Evolutionary conservation across 306 rosid species (phyloP), one percentile per base, ranked within the genome.

Genomic region (Leucaena leucocephala): DNA sequence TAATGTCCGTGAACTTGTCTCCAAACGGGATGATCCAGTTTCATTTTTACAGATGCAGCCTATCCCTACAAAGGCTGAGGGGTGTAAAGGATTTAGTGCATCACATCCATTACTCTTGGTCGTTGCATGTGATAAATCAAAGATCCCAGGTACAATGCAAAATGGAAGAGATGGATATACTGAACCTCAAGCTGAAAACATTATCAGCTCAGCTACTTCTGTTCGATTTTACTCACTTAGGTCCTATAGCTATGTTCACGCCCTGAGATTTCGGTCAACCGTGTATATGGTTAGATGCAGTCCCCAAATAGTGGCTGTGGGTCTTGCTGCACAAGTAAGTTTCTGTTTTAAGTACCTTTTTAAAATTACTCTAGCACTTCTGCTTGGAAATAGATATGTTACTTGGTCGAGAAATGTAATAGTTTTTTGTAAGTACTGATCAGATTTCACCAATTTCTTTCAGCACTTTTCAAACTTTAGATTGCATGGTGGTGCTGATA

Each of bases 211-310:
- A 75, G 96, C 99, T 54, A 96, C 93, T 36, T 88, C 89, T 48
- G 97, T 96, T 84, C 88, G 97, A 77, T 96, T 96, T 86, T 96
- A 96, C 90, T 96, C 99, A 2, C 86, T 96, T 43, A 90, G 84
- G 85, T 87, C 96, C 77, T 90, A 81, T 84, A 83, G 81, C 79
- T 96, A 96, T 85, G 99, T 96, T 72, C 99, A 96, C 87, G 94
- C 94, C 76, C 88, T 96, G 84, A 88, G 98, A 84, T 96, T 96
- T 72, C 92, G 99, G 33, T 93, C 99, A 22, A 91, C 92, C 59
- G 97, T 96, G 72, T 90, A 88, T 82, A 91, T 90, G 98, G 91
- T 96, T 74, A 90, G 99, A 86, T 96, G 99, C 93, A 96, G 96
- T 89, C 93, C 93, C 72, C 88, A 81, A 84, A 82, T 93, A 74